phyloP scores from a whole-genome alignment of 2,329 filamentous ascomycete genomes.

The Harringtonia lauricola region DNA sequence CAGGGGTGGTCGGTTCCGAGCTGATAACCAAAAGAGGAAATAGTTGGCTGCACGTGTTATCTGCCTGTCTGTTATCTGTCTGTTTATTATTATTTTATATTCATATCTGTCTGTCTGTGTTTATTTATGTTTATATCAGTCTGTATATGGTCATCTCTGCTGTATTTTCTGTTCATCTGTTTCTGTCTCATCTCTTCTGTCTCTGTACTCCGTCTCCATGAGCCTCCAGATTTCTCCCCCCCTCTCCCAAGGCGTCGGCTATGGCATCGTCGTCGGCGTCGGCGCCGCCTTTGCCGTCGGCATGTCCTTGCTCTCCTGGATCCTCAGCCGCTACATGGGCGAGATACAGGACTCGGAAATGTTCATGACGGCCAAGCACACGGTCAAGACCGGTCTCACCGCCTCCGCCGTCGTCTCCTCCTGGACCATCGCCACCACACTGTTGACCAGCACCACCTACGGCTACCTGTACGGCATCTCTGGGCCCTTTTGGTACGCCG shows the following conservation, averaged over 20 bases:
- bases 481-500: slow-evolving; percentile 48
- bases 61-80: too few species aligned
- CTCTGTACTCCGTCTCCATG: too few species aligned
- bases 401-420: slow-evolving; percentile 85
- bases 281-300: slow-evolving; percentile 66
- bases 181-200: background rate
- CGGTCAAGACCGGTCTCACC: slow-evolving; percentile 79
- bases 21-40: background rate
- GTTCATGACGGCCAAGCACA: slow-evolving; percentile 79
- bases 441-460: slow-evolving; percentile 68
- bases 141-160: too few species aligned
- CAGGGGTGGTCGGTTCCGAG: too few species aligned
- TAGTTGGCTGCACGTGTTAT: too few species aligned
- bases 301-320: slow-evolving; percentile 16
- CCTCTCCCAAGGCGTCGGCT: slow-evolving; percentile 54
- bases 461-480: slow-evolving; percentile 67
- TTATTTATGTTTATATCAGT: too few species aligned
- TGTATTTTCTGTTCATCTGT: background rate
- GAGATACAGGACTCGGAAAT: slow-evolving; percentile 84
- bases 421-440: slow-evolving; percentile 84
- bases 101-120: background rate
- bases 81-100: background rate
- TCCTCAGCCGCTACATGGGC: slow-evolving; percentile 25
- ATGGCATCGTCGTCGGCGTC: slow-evolving; percentile 65
- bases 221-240: slow-evolving; percentile 21